These are phyloP conservation scores for Dichomitus squalens DNA, from an alignment of 1,284 basidiomycete species.

Conservation along the genomic window DNA sequence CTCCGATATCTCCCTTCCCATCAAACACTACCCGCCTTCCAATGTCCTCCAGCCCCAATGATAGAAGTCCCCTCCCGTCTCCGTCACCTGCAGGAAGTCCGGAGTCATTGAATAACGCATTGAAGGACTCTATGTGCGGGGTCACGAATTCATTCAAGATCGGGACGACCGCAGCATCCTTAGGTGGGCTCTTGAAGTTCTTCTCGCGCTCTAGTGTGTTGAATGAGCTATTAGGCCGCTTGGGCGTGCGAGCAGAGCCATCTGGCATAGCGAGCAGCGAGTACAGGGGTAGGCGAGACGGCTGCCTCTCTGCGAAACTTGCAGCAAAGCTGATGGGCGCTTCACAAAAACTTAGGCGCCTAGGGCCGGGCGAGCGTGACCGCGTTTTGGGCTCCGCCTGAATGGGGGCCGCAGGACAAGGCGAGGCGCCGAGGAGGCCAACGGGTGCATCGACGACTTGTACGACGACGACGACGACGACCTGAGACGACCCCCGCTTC, in stretches of 20 bases:
- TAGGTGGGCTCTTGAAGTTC: conserved; percentile 79
- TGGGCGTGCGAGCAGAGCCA: conserved; percentile 26
- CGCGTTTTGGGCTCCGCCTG: conserved; percentile 30
- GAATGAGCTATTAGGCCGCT: conserved; percentile 57
- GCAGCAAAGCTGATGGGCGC: conserved; percentile 11
- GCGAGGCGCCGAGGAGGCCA: conserved; percentile 7
- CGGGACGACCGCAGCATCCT: conserved; percentile 70
- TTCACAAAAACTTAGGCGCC: conserved; percentile 23
- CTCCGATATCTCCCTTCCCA: conserved; percentile 57
- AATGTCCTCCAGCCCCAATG: conserved; percentile 82
- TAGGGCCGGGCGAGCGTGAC: conserved; percentile 12
- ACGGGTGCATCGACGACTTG: conserved; percentile 5
- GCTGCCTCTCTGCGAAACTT: conserved; percentile 6
- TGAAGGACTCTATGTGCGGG: conserved; percentile 97
- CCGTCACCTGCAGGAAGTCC: conserved; percentile 71
- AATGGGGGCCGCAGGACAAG: conserved; percentile 16
- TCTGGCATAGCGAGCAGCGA: conserved; percentile 37
- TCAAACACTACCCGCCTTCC: conserved; percentile 93
- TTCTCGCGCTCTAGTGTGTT: conserved; percentile 86
- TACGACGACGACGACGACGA: conserved; percentile 30
- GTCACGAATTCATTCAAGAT: conserved; percentile 92
- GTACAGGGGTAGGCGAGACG: not conserved
- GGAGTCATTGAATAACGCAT: conserved; percentile 91
- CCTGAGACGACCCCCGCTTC: conserved; percentile 20
- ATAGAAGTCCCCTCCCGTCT: conserved; percentile 81